phyloP scores from a whole-genome alignment of 2,329 filamentous ascomycete genomes.

The Emericellopsis cladophorae region DNA sequence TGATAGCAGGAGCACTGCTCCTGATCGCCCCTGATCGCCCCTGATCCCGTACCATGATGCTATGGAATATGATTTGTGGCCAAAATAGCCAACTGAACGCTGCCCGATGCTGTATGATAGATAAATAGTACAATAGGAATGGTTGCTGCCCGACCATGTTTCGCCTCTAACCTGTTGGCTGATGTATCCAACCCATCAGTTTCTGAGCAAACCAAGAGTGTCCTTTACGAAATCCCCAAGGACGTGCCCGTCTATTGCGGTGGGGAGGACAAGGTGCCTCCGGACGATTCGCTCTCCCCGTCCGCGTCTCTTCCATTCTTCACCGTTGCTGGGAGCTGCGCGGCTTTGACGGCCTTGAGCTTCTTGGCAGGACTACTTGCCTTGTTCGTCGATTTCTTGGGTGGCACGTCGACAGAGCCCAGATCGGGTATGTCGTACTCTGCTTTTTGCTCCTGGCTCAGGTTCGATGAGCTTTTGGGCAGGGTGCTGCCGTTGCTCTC shows the following conservation, averaged over 20 bases:
- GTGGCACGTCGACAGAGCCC: slow-evolving; percentile 16
- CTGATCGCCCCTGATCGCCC: background rate
- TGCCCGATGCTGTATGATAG: too few relatives aligned
- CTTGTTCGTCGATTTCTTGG: slow-evolving; percentile 22
- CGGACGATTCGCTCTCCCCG: slow-evolving; percentile 40
- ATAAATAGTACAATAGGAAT: too few relatives aligned
- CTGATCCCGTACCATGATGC: background rate
- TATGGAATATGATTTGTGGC: background rate
- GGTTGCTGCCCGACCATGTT: too few relatives aligned
- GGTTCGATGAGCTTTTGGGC: slow-evolving; percentile 33
- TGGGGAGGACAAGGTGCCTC: slow-evolving; percentile 40
- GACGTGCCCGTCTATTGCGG: slow-evolving; percentile 12
- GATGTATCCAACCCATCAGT: too few relatives aligned
- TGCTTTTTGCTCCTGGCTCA: slow-evolving; percentile 34
- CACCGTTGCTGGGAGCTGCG: slow-evolving; percentile 20
- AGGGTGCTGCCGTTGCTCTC: slow-evolving; percentile 22
- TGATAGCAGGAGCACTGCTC: too few relatives aligned
- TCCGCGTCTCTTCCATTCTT: slow-evolving; percentile 37
- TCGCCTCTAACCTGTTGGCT: too few relatives aligned
- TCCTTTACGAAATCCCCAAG: too few relatives aligned
- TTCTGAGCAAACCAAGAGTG: too few relatives aligned
- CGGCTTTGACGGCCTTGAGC: slow-evolving; percentile 26
- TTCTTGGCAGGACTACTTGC: slow-evolving; percentile 27
- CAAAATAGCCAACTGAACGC: background rate
- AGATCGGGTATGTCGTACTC: slow-evolving; percentile 12